Evolutionary conservation across 495 filamentous ascomycete genomes (phyloP), one percentile per base, ranked within the genome.

Genomic region (Hyaloscypha hepaticicola): DNA sequence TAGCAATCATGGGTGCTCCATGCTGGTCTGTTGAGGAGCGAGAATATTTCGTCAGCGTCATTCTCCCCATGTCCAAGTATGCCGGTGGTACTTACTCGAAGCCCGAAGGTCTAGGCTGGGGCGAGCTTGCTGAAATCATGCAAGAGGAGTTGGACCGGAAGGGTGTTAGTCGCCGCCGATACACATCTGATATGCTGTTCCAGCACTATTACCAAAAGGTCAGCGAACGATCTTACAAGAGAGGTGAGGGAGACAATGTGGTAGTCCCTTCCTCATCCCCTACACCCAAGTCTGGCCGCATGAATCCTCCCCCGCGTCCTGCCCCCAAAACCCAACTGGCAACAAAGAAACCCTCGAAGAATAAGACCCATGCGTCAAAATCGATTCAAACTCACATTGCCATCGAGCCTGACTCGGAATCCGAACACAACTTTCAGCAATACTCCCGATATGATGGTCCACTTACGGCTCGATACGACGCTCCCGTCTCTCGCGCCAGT

Each of bases 161-260:
- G 4, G 49, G 49, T 0, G 14, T 33, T 12, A 29, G 26, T 24
- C 34, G 33, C 34, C 66, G 66, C 9, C 28, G 2, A 12, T 68
- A 68, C 22, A 61, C 41, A 12, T 26, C 5, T 4, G 57, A 50
- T 50, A 33, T 56, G 14, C 25, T 66, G 1, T 66, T 58, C 25
- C 58, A 62, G 52, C 58, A 62, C 29, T 66, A 41, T 14, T 68
- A 68, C 26, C 61, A 64, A 38, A 64, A 58, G 50, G 48, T 60
- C 24, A 61, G 29, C 38, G 4, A 4, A 1, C 38, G 38, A 45
- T 45, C 38, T 45, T 45, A 45, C 6, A 45, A 45, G 38, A 45
- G 38, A 48, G 58, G 38, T 14, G 34, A 60, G 14, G 58, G 34
- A 27, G 38, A 45, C 16, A 45, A 45, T 0, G 19, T 45, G 38